phyloP scores from a whole-genome alignment of 2,329 filamentous ascomycete genomes.

The Lasiodiplodia theobromae region DNA sequence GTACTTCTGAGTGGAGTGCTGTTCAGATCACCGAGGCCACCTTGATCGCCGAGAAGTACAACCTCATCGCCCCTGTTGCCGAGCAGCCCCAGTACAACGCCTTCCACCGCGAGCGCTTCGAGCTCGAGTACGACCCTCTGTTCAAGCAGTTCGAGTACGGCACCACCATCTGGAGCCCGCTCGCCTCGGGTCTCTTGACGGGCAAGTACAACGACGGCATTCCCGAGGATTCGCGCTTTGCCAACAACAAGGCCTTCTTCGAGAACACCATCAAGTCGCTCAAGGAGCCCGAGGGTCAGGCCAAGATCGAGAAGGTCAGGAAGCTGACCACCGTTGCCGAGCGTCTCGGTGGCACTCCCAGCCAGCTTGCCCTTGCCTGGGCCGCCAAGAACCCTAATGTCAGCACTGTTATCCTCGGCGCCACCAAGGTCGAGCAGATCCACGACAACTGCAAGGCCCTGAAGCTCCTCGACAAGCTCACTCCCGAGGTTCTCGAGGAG shows the following conservation, averaged over 20 bases:
- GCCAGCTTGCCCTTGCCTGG: slow-evolving; percentile 67
- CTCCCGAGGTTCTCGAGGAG: slow-evolving; percentile 48
- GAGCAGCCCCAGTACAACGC: slow-evolving; percentile 68
- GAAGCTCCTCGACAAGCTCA: slow-evolving; percentile 50
- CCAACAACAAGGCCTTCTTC: slow-evolving; percentile 65
- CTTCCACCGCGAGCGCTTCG: slow-evolving; percentile 67
- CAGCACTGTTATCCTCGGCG: slow-evolving; percentile 63
- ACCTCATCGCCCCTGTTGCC: slow-evolving; percentile 64
- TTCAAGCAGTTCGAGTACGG: slow-evolving; percentile 65
- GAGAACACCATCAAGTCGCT: slow-evolving; percentile 62
- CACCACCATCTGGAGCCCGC: slow-evolving; percentile 63
- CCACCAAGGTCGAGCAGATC: slow-evolving; percentile 58
- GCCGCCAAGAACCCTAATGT: slow-evolving; percentile 66
- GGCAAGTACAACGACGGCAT: slow-evolving; percentile 72
- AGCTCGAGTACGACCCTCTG: slow-evolving; percentile 66
- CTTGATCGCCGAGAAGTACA: slow-evolving; percentile 68
- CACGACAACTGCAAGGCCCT: slow-evolving; percentile 58
- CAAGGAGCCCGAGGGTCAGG: slow-evolving; percentile 57
- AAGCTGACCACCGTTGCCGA: slow-evolving; percentile 60
- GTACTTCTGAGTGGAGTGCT: slow-evolving; percentile 66
- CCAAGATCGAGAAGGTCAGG: slow-evolving; percentile 65
- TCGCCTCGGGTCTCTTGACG: slow-evolving; percentile 64
- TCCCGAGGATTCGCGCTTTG: slow-evolving; percentile 66
- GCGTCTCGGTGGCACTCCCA: slow-evolving; percentile 55
- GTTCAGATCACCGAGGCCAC: slow-evolving; percentile 65